These are phyloP conservation scores for Metschnikowia baotianmanensis DNA, from an alignment of 805 yeast species.

Conservation along the genomic window DNA sequence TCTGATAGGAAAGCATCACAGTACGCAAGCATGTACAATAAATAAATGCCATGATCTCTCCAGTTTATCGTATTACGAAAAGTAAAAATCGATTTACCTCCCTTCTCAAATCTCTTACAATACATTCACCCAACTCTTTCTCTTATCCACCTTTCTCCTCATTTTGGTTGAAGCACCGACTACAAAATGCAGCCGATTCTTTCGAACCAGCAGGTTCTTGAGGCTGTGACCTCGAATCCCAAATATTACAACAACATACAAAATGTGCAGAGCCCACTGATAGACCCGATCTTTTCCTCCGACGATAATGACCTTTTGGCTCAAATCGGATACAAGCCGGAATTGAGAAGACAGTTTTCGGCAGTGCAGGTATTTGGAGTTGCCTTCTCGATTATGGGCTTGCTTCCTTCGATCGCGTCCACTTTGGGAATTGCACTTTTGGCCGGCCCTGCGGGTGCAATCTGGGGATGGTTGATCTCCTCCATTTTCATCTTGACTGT, in stretches of 20 bases:
- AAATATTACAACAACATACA: constrained; percentile 28
- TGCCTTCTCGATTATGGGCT: constrained; percentile 71
- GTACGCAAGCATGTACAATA: too few species aligned
- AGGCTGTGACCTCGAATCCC: constrained; percentile 26
- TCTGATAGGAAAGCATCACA: too few species aligned
- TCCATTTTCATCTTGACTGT: constrained; percentile 52
- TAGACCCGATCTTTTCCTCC: constrained; percentile 16
- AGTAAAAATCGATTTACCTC: too few species aligned
- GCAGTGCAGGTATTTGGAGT: constrained; percentile 67
- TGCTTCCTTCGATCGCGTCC: constrained; percentile 63
- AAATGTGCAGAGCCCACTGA: constrained; percentile 27
- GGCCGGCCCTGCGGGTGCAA: constrained; percentile 62
- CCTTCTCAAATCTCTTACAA: too few species aligned
- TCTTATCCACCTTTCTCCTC: background rate
- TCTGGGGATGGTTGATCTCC: constrained; percentile 74
- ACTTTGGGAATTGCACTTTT: constrained; percentile 50
- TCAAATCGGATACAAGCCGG: constrained; percentile 73
- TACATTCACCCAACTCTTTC: too few species aligned
- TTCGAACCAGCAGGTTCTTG: constrained; percentile 23
- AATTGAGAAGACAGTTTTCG: constrained; percentile 57
- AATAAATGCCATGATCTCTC: too few species aligned
- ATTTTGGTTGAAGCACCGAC: background rate
- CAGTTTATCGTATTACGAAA: too few species aligned
- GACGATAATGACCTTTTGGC: constrained; percentile 36
- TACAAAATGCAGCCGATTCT: constrained; percentile 9